phyloP scores from a whole-genome alignment of 768 basidiomycete genomes.

The Boletus rex-veris region DNA sequence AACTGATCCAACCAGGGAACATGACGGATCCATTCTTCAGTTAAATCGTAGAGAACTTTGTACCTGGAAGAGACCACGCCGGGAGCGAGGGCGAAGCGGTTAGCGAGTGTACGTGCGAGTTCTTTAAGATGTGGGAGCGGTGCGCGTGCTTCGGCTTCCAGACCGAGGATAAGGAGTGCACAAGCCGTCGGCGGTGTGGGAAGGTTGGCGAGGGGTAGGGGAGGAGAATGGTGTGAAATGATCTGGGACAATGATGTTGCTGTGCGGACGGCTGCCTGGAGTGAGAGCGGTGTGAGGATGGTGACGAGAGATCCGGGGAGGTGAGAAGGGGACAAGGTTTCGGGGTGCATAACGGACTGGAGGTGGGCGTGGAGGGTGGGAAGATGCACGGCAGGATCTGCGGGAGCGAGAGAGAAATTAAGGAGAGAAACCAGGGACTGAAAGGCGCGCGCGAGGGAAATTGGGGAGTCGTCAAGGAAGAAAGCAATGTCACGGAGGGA shows the following conservation, averaged over 20 bases:
- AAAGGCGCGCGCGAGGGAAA: slow-evolving; percentile 54
- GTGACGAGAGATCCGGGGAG: slow-evolving; percentile 34
- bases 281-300: slow-evolving; percentile 38
- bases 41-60: slow-evolving; percentile 56
- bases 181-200: slow-evolving; percentile 54
- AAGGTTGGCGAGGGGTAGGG: slow-evolving; percentile 39
- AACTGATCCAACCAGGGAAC: slow-evolving; percentile 74
- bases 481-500: slow-evolving; percentile 67
- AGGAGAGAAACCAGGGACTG: slow-evolving; percentile 50
- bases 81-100: slow-evolving; percentile 47
- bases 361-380: slow-evolving; percentile 54
- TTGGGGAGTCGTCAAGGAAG: slow-evolving; percentile 51
- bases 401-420: slow-evolving; percentile 47
- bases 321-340: slow-evolving; percentile 25
- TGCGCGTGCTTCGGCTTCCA: slow-evolving; percentile 62
- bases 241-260: slow-evolving; percentile 45
- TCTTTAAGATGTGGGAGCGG: slow-evolving; percentile 51
- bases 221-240: slow-evolving; percentile 39
- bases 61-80: slow-evolving; percentile 66
- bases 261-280: slow-evolving; percentile 39
- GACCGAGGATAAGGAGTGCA: slow-evolving; percentile 63
- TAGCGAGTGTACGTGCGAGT: slow-evolving; percentile 56
- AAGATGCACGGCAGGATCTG: slow-evolving; percentile 61
- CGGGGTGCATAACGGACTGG: slow-evolving; percentile 35
- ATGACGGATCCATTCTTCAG: slow-evolving; percentile 57